These are phyloP conservation scores for Nectriaceae sp. DNA, from an alignment of 2,329 filamentous ascomycete species.

Conservation along the genomic window DNA sequence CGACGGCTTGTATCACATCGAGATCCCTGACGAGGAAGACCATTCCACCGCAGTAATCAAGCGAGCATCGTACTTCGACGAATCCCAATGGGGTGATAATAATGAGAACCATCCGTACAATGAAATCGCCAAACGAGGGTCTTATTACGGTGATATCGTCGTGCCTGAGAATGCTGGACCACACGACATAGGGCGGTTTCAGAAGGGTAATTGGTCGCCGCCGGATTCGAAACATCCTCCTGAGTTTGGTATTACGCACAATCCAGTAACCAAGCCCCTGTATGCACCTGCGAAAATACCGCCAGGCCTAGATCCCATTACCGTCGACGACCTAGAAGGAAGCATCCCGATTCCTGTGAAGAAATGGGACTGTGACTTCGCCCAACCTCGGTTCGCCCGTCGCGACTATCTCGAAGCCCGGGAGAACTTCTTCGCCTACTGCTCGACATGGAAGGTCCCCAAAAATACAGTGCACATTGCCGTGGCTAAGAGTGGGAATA, in stretches of 20 bases:
- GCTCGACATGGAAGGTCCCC: conserved; percentile 1
- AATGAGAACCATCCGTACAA: background rate
- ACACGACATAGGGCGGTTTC: no score
- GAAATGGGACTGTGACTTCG: conserved; percentile 3
- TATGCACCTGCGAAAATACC: no score
- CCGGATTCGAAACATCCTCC: no score
- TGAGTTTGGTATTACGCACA: no score
- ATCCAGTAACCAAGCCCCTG: no score
- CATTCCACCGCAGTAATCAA: background rate
- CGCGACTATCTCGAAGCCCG: conserved; percentile 2
- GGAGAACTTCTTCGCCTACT: conserved; percentile 4
- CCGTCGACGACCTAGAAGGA: no score
- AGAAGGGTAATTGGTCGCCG: background rate
- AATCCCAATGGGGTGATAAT: background rate
- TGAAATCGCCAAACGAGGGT: no score
- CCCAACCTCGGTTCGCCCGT: conserved; percentile 1
- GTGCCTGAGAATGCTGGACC: background rate
- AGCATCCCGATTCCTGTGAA: no score
- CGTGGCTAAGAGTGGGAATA: conserved; percentile 5
- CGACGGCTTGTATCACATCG: conserved; percentile 9
- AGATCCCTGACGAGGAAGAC: conserved; percentile 1
- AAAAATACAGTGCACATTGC: conserved; percentile 2
- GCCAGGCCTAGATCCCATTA: no score
- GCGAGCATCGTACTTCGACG: background rate
- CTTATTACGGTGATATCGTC: background rate